Evolutionary conservation across 2,329 filamentous ascomycete species (phyloP), one percentile per base, ranked within the genome.

Genomic region (Zalaria sp.): DNA sequence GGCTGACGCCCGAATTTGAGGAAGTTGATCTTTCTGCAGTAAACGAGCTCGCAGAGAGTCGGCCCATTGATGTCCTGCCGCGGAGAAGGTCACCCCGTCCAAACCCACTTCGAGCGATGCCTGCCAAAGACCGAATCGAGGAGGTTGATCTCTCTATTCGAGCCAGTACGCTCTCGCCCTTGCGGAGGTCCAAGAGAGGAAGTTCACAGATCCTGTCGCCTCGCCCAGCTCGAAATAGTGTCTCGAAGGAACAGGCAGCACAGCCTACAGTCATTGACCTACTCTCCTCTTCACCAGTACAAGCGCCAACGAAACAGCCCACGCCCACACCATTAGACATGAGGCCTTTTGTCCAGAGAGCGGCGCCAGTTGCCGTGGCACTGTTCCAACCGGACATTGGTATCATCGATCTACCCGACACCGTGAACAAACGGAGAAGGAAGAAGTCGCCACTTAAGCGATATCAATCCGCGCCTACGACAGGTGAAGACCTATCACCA

Each of bases 341-440:
- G 42, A 38, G 47, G 6, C 25, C 40, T 7, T 39, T 40, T 37
- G 35, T 34, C 34, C 36, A 31, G 5, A 35, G 11, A 7, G 34
- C n/a, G 5, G n/a, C n/a, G 5, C 18, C 18, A 18, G 18, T 18
- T 18, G 18, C 18, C 18, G 18, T 18, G 18, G 18, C 18, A 18
- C 18, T 18, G 18, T 25, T 6, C 37, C 34, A 6, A 25, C 34
- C 28, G 3, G 38, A 43, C 3, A 4, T 6, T 4, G 37, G 40
- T 18, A 26, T 37, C 11, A 18, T 18, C 18, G 18, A 18, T 37
- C 43, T 60, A 4, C 56, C 57, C 2, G 50, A 48, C n/a, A 56
- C 56, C 3, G 53, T 60, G 3, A 59, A 56, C 1, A 55, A 54
- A 39, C 49, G 57, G 27, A 45, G 53, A 29, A 53, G 45, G 34